Evolutionary conservation across 1,284 basidiomycete species (phyloP).

Genomic region (Amylostereum areolatum): DNA sequence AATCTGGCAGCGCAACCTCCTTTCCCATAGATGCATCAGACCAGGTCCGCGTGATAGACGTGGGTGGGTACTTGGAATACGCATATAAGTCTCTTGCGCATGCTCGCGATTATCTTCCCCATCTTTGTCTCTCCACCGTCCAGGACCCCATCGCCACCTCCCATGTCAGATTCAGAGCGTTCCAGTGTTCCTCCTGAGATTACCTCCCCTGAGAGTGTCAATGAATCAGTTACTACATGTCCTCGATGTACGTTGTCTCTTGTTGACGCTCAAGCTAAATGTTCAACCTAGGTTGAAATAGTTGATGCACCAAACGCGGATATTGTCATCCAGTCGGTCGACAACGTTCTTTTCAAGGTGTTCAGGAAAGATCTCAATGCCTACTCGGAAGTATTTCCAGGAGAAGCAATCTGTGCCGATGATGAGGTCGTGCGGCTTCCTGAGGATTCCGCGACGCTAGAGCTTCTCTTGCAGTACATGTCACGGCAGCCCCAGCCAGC

Average conservation of each 20-base stretch:
- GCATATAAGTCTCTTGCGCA: too few species aligned
- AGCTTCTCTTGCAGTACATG: constrained; percentile 12
- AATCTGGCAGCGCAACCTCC: neutral
- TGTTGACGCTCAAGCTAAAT: too few species aligned
- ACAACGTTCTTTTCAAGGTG: constrained; percentile 14
- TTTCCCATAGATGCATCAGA: neutral
- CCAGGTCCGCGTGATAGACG: too few species aligned
- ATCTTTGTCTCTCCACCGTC: too few species aligned
- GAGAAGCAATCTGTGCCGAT: neutral
- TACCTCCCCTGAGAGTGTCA: too few species aligned
- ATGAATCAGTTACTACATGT: too few species aligned
- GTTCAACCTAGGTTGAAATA: neutral
- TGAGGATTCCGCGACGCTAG: constrained; percentile 15
- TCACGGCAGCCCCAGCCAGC: constrained; percentile 7
- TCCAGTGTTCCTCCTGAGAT: too few species aligned
- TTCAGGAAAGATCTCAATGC: constrained; percentile 12
- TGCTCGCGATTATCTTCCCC: too few species aligned
- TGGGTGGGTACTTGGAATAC: too few species aligned
- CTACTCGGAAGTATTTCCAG: constrained; percentile 13
- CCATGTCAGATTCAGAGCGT: too few species aligned
- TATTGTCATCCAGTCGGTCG: constrained; percentile 10
- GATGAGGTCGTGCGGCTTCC: constrained; percentile 17
- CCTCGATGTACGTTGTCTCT: too few species aligned
- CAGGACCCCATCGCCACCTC: too few species aligned
- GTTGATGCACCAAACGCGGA: constrained; percentile 6